phyloP scores from a whole-genome alignment of 2,329 filamentous ascomycete genomes.

The Zasmidium angulare region DNA sequence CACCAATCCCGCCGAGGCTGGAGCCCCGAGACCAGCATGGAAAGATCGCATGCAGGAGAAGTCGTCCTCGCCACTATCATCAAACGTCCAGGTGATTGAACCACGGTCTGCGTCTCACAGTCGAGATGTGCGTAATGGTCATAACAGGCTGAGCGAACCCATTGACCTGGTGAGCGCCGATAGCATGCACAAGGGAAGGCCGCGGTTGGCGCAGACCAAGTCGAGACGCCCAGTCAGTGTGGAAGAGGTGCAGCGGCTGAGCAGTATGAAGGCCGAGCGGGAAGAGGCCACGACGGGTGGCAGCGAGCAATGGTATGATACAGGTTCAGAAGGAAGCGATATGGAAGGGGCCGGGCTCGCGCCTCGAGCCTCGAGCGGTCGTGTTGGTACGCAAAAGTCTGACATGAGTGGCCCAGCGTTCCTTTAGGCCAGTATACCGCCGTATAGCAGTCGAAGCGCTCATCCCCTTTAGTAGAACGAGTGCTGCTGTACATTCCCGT shows the following conservation, averaged over 20 bases:
- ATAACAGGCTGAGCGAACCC: constrained; percentile 27
- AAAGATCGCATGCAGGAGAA: constrained; percentile 15
- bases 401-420: constrained; percentile 11
- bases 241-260: constrained; percentile 27
- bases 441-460: too few relatives aligned
- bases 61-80: constrained; percentile 28
- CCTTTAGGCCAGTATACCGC: constrained; percentile 2
- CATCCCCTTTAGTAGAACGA: too few relatives aligned
- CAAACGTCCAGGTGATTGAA: neutral
- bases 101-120: neutral
- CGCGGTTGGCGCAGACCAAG: constrained; percentile 21
- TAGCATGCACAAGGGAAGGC: constrained; percentile 27
- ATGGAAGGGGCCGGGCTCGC: constrained; percentile 3
- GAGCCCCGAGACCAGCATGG: neutral
- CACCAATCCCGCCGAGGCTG: too few relatives aligned
- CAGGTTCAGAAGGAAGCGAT: too few relatives aligned
- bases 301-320: constrained; percentile 17
- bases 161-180: constrained; percentile 30
- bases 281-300: constrained; percentile 20
- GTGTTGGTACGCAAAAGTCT: constrained; percentile 2
- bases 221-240: constrained; percentile 26
- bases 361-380: neutral
- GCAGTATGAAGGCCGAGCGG: constrained; percentile 30
- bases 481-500: too few relatives aligned
- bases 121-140: neutral